These are phyloP conservation scores for Fremontodendron californicum DNA, from an alignment of 345 rosid species.

Conservation along the genomic window DNA sequence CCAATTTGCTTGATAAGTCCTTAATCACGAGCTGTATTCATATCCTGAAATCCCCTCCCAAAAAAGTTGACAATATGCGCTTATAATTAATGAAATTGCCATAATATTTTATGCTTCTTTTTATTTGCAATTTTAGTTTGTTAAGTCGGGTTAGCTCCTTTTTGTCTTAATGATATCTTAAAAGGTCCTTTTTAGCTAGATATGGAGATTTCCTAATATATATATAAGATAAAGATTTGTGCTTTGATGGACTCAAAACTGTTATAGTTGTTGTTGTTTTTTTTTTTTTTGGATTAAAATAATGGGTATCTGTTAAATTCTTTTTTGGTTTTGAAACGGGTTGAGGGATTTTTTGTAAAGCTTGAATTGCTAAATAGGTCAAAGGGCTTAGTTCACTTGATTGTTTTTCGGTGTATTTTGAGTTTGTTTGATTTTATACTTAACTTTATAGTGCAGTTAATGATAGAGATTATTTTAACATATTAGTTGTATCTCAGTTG, in stretches of 20 bases:
- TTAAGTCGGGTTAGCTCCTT: not conserved
- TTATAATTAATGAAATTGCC: not conserved
- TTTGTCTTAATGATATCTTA: not conserved
- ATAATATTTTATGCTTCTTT: not conserved
- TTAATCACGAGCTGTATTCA: not conserved
- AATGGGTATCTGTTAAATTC: not conserved
- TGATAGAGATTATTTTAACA: not conserved
- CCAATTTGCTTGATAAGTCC: not conserved
- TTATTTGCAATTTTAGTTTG: not conserved
- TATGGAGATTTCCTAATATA: not conserved
- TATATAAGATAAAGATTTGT: not conserved
- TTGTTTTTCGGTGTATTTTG: not conserved
- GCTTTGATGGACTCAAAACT: not conserved
- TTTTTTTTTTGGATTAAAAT: not conserved
- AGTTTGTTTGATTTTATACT: not conserved
- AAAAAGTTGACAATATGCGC: not conserved
- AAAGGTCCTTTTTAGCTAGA: not conserved
- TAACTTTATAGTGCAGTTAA: not conserved
- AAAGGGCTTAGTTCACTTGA: not conserved
- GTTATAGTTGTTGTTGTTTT: not conserved
- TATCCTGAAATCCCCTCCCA: not conserved
- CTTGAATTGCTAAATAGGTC: not conserved
- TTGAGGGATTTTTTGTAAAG: not conserved
- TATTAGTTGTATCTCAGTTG: not conserved
- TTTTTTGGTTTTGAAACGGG: not conserved